Evolutionary conservation across 225 moss, liverwort and hornwort genomes (phyloP), one percentile per base, ranked within the genome.

Genomic region (Bryoerythrophyllum caledonicum): DNA sequence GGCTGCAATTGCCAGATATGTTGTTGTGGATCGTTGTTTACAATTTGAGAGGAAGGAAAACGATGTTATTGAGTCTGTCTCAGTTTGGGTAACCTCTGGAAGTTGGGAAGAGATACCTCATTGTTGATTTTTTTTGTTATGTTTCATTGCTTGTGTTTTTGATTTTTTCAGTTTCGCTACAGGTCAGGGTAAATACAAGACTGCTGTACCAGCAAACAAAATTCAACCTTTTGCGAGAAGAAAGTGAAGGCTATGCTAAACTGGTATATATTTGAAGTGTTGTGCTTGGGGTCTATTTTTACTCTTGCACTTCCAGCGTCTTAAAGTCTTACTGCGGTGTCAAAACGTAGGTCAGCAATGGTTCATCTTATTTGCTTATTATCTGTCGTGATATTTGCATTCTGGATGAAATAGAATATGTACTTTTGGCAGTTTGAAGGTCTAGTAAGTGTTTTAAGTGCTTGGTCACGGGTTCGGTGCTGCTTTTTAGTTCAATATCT

Each of bases 191-290:
- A 46, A 97, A 97, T 73, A 97, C 97, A 54, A 86, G 97, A 73
- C 77, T 97, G 71, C 85, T 97, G 58, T 97, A 97, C 74, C 97
- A 97, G 80, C 94, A 97, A 89, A 97, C 97, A 34, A 97, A 97
- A 77, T 97, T 97, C 73, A 97, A 97, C 78, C 88, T 97, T 70
- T 65, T 97, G 84, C 91, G 97, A 57, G 97, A 97, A 84, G 97
- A 97, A 80, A 97, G 94, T 77, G 97, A 97, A 87, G 97, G 97
- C 71, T 97, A 97, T 84, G 97, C 97, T 74, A 97, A 97, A 81
- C 78, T 97, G 93, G 96, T 97, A 82, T 44, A 57, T 82, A 46
- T 55, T 79, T n/a, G 49, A 41, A 68, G 56, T 76, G 24, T 37
- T 20, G 23, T 80, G 57, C 49, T 71, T 63, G 34, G 62, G 62